Evolutionary conservation across 1,139 yeast genomes (phyloP).

Genomic region (Candida neerlandica): DNA sequence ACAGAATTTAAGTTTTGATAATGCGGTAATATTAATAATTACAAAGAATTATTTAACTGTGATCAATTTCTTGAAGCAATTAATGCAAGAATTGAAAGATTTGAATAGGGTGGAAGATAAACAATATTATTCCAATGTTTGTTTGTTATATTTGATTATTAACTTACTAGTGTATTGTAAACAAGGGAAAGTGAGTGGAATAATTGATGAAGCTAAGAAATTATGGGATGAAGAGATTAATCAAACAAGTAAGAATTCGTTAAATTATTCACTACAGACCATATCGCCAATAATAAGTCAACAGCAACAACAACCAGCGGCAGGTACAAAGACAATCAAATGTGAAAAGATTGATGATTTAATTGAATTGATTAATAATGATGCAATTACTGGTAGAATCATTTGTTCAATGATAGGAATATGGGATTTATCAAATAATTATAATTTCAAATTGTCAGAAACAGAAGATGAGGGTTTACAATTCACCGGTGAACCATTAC

Average conservation of each 20-base stretch:
- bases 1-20: constrained; percentile 36
- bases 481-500: not conserved
- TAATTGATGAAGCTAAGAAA: constrained; percentile 8
- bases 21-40: constrained; percentile 32
- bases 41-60: constrained; percentile 35
- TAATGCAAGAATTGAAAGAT: constrained; percentile 19
- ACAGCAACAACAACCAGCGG: not conserved
- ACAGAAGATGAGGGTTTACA: constrained; percentile 5
- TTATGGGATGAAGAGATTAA: constrained; percentile 12
- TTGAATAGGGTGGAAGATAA: constrained; percentile 9
- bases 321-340: constrained; percentile 4
- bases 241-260: constrained; percentile 5
- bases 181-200: constrained; percentile 8
- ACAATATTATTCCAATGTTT: constrained; percentile 23
- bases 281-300: constrained; percentile 19
- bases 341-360: constrained; percentile 15
- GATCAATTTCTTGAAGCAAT: constrained; percentile 28
- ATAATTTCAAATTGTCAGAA: constrained; percentile 18
- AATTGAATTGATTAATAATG: constrained; percentile 21
- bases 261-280: constrained; percentile 19
- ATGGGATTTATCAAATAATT: constrained; percentile 34
- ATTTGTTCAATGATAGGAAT: constrained; percentile 35
- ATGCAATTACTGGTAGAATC: constrained; percentile 29
- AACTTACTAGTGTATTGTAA: constrained; percentile 14
- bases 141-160: constrained; percentile 23